Evolutionary conservation across 257 asterid species (phyloP), one percentile per base, ranked within the genome.

Genomic region (Solanum tarijense): DNA sequence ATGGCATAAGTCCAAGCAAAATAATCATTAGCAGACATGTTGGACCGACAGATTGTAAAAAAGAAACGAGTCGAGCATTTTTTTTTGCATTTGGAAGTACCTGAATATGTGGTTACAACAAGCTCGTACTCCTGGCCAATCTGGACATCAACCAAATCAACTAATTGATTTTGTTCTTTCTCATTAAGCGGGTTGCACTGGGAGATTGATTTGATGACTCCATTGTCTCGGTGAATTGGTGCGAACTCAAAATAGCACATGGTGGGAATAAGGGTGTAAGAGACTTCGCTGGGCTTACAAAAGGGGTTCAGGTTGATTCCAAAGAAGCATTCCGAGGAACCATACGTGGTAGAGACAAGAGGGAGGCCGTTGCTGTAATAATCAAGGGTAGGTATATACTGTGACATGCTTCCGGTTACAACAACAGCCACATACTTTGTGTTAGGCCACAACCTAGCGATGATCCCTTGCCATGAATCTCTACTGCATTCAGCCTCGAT

Each of bases 381-480:
- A 4, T 84, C 79, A 34, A 84, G 36, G 36, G 79, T 65, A 4
- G 87, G 87, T 21, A 65, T 36, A 60, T 72, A 86, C 14, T 86
- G 88, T 20, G 88, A 43, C 88, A 86, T 86, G 58, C 43, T 86
- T 75, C 84, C 88, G 10, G 69, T 86, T 21, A 86, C 48, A 72
- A 71, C 2, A 68, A 12, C 84, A 71, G 43, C 72, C 43, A 84
- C 79, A 65, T 84, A 84, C 58, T 36, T 84, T 25, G 76, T 65
- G 4, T 78, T 78, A 13, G 84, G 36, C 84, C 84, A 78, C 62
- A 78, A 12, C 36, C 84, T 39, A 25, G n/a, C 6, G 2, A 25
- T 78, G 84, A 78, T 78, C 35, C 84, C 62, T 39, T 78, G 23
- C 62, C 84, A 41, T 78, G 84, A 78, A 3, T 78, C 84, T 41